Evolutionary conservation across 1,284 basidiomycete species (phyloP), one percentile per base, ranked within the genome.

Genomic region (Malassezia brasiliensis): DNA sequence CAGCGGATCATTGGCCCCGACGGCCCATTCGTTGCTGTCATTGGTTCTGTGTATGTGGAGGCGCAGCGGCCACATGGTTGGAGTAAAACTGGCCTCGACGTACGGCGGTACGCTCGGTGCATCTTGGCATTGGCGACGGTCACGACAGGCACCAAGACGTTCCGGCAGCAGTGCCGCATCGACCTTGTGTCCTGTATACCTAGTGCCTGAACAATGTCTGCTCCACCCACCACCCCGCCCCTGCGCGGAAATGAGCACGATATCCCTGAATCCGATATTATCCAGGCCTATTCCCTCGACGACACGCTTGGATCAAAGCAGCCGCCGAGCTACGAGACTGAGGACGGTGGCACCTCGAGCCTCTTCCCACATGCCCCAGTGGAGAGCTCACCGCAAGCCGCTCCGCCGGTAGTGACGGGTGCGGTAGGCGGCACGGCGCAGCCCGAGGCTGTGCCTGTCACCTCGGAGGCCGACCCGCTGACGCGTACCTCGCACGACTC

Each of bases 201-300:
- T 7, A 28, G 25, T 7, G 25, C 25, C 25, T 28, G 25, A 28
- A 28, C 25, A 28, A 28, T 28, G 25, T 28, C 25, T 28, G 25
- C 25, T 28, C 7, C 25, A 7, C 7, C 25, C 25, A 3, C 3
- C 7, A 4, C 25, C 25, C 25, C 25, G 25, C 25, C 25, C 4
- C 7, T 28, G 25, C 25, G 25, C 25, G 25, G 25, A 3, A 7
- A 28, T 28, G 25, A 28, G 25, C 25, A 7, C 25, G 25, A 28
- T 28, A 28, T 28, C 25, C 25, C 25, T 10, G 45, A 47, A 28
- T 17, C 45, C 11, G 47, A 48, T 17, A 39, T 48, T 10, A 22
- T 48, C 32, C 47, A 48, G 35, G 34, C 47, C 14, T 48, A 48
- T n/a, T 34, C 45, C 4, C 11, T 47, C 19, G 32, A 36, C 45